Conservation (phyloP, 257 asterid species). For the Solanum bukasovii region DNA sequence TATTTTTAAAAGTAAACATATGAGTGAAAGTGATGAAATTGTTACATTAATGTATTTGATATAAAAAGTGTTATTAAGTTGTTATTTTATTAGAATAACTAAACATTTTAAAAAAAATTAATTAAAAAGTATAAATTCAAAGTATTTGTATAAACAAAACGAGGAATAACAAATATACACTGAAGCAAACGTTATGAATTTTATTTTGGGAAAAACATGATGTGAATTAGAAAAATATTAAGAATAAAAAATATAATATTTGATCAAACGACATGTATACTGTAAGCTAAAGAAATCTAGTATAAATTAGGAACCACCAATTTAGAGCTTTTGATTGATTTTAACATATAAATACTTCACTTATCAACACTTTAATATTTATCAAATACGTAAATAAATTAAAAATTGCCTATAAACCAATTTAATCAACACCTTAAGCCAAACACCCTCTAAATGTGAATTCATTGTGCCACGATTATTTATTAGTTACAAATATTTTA, state of each 20-base stretch:
- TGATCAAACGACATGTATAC: background rate
- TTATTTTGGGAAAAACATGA: background rate
- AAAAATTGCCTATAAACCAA: background rate
- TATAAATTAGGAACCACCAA: background rate
- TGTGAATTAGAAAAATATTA: background rate
- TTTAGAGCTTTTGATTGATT: background rate
- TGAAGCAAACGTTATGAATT: background rate
- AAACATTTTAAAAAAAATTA: no score
- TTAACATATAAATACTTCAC: background rate
- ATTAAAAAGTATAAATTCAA: background rate
- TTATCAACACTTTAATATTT: background rate
- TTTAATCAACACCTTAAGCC: background rate
- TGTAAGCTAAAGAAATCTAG: background rate
- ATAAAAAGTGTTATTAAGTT: background rate
- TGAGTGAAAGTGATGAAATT: background rate
- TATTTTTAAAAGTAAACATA: no score
- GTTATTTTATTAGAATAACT: background rate
- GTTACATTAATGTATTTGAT: background rate
- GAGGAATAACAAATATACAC: background rate
- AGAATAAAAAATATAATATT: background rate
- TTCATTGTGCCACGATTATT: background rate
- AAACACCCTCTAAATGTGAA: background rate
- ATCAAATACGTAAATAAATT: background rate
- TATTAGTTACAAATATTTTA: no score
- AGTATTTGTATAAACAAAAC: background rate